Conservation (phyloP, 257 asterid species). For the Solanum tarijense region DNA sequence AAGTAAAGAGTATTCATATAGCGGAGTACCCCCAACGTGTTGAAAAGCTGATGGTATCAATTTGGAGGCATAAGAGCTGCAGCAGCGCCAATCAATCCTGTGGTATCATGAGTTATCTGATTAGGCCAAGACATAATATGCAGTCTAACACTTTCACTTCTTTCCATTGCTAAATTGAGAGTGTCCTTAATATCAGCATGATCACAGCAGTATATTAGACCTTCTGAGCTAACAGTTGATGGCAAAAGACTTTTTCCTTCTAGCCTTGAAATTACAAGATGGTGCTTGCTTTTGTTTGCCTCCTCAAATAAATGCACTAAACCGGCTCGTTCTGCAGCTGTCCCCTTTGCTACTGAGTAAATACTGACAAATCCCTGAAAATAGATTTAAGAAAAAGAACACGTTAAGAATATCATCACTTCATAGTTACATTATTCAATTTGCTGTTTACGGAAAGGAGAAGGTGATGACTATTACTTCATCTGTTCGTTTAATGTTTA, state of each 20-base stretch:
- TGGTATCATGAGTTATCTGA: slow-evolving; percentile 3
- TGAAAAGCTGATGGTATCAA: neutral
- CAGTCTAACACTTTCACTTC: slow-evolving; percentile 19
- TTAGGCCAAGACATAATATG: slow-evolving; percentile 47
- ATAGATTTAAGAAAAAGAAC: neutral
- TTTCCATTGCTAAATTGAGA: slow-evolving; percentile 24
- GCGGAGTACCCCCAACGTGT: no score
- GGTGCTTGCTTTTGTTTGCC: slow-evolving; percentile 19
- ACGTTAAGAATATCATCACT: neutral
- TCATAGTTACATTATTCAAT: neutral
- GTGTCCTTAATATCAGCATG: slow-evolving; percentile 29
- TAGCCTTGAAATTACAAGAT: slow-evolving; percentile 39
- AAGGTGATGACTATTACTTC: slow-evolving; percentile 22
- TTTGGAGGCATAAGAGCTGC: slow-evolving; percentile 37
- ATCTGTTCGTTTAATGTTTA: slow-evolving; percentile 35
- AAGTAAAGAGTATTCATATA: neutral
- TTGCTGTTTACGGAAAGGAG: neutral
- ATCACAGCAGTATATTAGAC: slow-evolving; percentile 40
- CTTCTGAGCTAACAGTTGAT: slow-evolving; percentile 30
- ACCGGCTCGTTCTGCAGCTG: slow-evolving; percentile 46
- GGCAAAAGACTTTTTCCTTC: slow-evolving; percentile 51
- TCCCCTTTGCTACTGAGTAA: slow-evolving; percentile 22
- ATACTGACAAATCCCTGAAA: slow-evolving; percentile 34
- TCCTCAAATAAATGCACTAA: slow-evolving; percentile 28
- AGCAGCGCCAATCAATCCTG: slow-evolving; percentile 8